Base-by-base conservation (phyloP, 129 eudicot species). In the Dittrichia graveolens region DNA sequence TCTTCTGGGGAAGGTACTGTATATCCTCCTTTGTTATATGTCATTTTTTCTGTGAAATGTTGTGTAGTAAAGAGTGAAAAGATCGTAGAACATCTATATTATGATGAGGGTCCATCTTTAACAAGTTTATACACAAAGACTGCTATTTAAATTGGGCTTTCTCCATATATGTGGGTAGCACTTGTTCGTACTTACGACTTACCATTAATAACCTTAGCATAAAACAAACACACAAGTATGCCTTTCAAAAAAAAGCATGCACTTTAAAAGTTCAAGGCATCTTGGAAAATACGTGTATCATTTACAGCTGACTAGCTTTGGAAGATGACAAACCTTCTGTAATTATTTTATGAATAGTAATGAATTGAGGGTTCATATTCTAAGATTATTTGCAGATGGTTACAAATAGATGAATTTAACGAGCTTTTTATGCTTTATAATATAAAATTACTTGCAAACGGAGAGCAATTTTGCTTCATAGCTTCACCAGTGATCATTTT, bases 1-100 rank as follows among this genome's bases (percentile, higher is more conserved):
- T 67, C 97, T 95, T 80, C 77, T 95, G 15, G 96, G 99, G 60
- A 95, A 95, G 99, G 99, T 94, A 84, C 47, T 52, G 65, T 55
- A 41, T 34, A 18, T 70, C 47, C 13, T 71, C 16, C 11, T 39
- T 44, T 46, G 7, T 4, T 13, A 2, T 56, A 34, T 46, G 12
- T 58, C n/a, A 66, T 37, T 45, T 71, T 16, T 13, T 15, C 61
- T 37, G 39, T 9, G 56, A 72, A 18, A 10, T 12, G 57, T 71
- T 31, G 43, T 60, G 8, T n/a, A 45, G 16, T 9, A 48, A 53
- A 52, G 15, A 24, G 14, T 53, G 39, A 50, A 52, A 37, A 39
- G 19, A 50, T 14, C 13, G 74, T 14, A 39, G 74, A 69, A 37
- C 39, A 16, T 69, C 2, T 14, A 12, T 48, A 39, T 52, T 53